Evolutionary conservation across 306 rosid genomes (phyloP).

Genomic region (Cyclanthera cordifolia): DNA sequence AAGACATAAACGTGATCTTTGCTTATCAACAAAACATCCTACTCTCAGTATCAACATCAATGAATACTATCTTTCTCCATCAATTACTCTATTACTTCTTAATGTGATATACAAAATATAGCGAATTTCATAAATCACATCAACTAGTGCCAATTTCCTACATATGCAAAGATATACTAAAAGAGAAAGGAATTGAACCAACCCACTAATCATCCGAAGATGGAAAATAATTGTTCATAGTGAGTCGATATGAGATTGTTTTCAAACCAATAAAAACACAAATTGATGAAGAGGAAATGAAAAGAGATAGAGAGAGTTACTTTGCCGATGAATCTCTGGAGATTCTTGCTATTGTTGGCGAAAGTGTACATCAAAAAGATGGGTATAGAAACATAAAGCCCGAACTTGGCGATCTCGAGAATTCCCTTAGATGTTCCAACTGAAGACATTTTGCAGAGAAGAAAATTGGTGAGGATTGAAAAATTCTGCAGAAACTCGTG

Average conservation of each 20-base stretch:
- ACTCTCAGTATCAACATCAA: background rate
- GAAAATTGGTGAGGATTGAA: background rate
- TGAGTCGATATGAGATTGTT: background rate
- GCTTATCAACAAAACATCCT: background rate
- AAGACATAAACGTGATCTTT: no score
- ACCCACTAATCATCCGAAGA: background rate
- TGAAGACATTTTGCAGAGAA: conserved; percentile 38
- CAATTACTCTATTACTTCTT: background rate
- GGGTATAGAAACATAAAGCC: conserved; percentile 57
- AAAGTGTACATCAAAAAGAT: conserved; percentile 62
- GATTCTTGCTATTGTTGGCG: conserved; percentile 53
- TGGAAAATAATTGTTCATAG: background rate
- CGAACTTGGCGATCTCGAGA: conserved; percentile 80
- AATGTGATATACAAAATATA: background rate
- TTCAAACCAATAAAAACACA: background rate
- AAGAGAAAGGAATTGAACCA: background rate
- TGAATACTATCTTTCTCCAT: background rate
- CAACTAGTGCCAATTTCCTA: background rate
- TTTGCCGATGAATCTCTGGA: conserved; percentile 71
- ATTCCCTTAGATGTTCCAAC: conserved; percentile 68
- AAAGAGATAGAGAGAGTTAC: conserved; percentile 22
- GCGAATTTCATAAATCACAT: background rate
- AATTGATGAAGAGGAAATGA: background rate
- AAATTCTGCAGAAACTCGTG: background rate
- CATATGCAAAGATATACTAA: background rate